A percentile compares a stretch with the other conserved stretches of the same genome.
Conservation (phyloP, 192 early-diverging fungal genomes). For the Coemansia sp. region DNA sequence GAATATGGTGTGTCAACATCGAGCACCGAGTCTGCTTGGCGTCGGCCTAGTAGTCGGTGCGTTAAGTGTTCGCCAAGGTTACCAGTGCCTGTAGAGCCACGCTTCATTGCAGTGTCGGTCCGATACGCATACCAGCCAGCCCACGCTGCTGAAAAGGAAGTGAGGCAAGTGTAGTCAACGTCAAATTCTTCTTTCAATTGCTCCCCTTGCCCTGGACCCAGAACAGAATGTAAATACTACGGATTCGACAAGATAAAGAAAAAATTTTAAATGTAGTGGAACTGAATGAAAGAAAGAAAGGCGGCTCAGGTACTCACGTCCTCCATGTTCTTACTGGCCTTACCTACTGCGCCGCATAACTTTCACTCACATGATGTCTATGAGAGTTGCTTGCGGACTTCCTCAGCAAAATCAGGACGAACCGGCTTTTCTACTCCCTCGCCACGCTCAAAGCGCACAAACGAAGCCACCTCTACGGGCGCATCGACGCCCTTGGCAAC, state of each 20-base stretch:
- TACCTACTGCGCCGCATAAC: not conserved
- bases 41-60: conserved; percentile 3
- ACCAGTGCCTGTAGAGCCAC: conserved; percentile 4
- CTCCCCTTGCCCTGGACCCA: not conserved
- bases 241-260: not conserved
- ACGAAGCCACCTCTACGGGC: conserved; percentile 64
- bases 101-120: conserved; percentile 1
- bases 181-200: conserved; percentile 4
- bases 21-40: conserved; percentile 4
- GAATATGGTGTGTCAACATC: not conserved
- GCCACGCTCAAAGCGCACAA: conserved; percentile 78
- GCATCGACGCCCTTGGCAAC: conserved; percentile 50
- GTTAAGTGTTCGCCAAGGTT: not conserved
- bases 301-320: conserved; percentile 2
- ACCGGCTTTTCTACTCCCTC: conserved; percentile 81
- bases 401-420: conserved; percentile 73
- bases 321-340: not conserved
- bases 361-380: conserved; percentile 5
- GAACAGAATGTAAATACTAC: not conserved
- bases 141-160: not conserved
- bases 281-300: no score
- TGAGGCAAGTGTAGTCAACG: not conserved
- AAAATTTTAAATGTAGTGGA: not conserved
- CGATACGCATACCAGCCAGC: conserved; percentile 8
- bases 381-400: conserved; percentile 63